These are phyloP conservation scores for Paracamarosporium sp. DNA, from an alignment of 2,329 filamentous ascomycete genomes.

Conservation along the genomic window DNA sequence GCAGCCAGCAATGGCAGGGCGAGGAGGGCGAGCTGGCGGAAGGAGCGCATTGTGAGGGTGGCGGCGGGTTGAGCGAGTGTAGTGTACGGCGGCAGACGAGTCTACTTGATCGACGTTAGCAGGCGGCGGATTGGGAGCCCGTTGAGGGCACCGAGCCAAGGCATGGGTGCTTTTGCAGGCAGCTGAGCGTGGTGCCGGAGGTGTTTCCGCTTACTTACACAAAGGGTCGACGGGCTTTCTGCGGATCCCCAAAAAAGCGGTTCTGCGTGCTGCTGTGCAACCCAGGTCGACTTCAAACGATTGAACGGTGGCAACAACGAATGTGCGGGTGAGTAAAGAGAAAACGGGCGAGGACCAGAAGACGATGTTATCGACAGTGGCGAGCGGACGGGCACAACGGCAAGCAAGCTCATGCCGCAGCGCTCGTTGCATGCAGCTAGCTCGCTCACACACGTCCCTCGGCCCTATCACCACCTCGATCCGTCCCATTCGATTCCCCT, in stretches of 20 bases:
- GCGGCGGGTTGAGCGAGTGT: neutral
- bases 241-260: neutral
- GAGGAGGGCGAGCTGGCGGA: conserved; percentile 36
- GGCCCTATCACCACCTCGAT: neutral
- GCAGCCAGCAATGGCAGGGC: conserved; percentile 38
- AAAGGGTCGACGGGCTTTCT: neutral
- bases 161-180: conserved; percentile 1
- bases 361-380: neutral
- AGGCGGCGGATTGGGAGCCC: conserved; percentile 9
- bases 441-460: neutral
- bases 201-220: conserved; percentile 8
- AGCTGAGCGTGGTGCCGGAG: conserved; percentile 4
- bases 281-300: neutral
- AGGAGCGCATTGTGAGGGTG: conserved; percentile 36
- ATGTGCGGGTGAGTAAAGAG: neutral
- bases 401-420: conserved; percentile 1
- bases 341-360: neutral
- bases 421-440: neutral
- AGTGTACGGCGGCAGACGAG: no score
- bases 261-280: conserved; percentile 3
- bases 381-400: conserved; percentile 3
- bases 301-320: neutral
- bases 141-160: conserved; percentile 8
- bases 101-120: conserved; percentile 27
- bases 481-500: neutral